A percentile compares a stretch with the other conserved stretches of the same genome.
Evolutionary conservation across 495 filamentous ascomycete species (phyloP).

Genomic region (Hypoxylon subgilvum): DNA sequence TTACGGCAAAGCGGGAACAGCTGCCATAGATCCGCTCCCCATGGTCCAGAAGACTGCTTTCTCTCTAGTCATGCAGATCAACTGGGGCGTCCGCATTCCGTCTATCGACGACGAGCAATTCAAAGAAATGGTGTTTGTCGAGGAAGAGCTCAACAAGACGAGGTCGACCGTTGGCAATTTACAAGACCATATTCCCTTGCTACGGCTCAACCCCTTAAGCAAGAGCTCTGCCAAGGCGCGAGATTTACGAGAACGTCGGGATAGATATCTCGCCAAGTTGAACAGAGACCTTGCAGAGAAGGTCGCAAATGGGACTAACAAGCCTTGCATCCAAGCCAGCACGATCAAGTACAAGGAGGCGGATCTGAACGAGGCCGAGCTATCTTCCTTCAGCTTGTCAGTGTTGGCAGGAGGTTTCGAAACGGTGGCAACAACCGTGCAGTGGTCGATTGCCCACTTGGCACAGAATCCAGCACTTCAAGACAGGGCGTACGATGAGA

Average conservation of each 20-base stretch:
- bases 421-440: constrained; percentile 66
- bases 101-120: constrained; percentile 64
- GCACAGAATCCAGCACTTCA: constrained; percentile 66
- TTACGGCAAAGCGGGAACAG: constrained; percentile 59
- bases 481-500: constrained; percentile 61
- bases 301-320: constrained; percentile 64
- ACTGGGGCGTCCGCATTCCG: constrained; percentile 66
- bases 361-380: constrained; percentile 62
- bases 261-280: constrained; percentile 62
- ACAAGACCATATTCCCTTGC: constrained; percentile 68
- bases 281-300: constrained; percentile 61
- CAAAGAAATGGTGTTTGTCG: constrained; percentile 67
- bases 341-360: constrained; percentile 67
- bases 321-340: constrained; percentile 69
- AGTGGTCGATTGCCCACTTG: constrained; percentile 67
- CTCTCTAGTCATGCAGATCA: constrained; percentile 64
- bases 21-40: constrained; percentile 63
- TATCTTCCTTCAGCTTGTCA: constrained; percentile 67
- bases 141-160: constrained; percentile 64
- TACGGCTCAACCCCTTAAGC: constrained; percentile 64
- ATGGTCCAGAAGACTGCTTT: constrained; percentile 66
- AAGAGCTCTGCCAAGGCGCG: constrained; percentile 57
- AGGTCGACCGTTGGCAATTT: constrained; percentile 66
- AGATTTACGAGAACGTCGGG: constrained; percentile 64
- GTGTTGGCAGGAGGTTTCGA: constrained; percentile 69